These are phyloP conservation scores for Tricholoma sp. DNA, from an alignment of 768 basidiomycete species.

Conservation along the genomic window DNA sequence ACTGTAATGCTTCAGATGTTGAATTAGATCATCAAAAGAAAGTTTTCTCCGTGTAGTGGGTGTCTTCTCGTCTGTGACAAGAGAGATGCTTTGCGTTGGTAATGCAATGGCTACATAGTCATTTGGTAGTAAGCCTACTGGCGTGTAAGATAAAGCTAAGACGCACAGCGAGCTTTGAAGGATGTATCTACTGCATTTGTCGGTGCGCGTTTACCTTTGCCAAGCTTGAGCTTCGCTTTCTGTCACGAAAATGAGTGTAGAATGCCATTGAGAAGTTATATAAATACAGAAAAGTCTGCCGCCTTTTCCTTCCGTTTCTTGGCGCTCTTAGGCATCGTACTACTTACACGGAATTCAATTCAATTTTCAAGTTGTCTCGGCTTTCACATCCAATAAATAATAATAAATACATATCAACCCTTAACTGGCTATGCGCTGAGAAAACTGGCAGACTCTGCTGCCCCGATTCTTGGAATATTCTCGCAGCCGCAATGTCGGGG, in stretches of 20 bases:
- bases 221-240: constrained; percentile 97
- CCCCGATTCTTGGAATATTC: too few relatives aligned
- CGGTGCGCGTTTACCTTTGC: constrained; percentile 83
- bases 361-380: too few relatives aligned
- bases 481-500: not conserved
- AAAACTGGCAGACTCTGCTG: too few relatives aligned
- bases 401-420: not conserved
- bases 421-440: too few relatives aligned
- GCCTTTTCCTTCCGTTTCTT: constrained; percentile 86
- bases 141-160: constrained; percentile 4
- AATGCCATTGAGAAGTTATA: not conserved
- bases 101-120: constrained; percentile 71
- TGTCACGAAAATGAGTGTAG: constrained; percentile 25
- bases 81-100: constrained; percentile 74
- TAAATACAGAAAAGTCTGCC: constrained; percentile 75
- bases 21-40: constrained; percentile 69
- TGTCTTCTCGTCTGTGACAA: constrained; percentile 45
- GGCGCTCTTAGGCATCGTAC: constrained; percentile 70
- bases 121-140: constrained; percentile 4
- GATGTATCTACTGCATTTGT: constrained; percentile 92
- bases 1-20: constrained; percentile 82
- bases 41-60: constrained; percentile 77
- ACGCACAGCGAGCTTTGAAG: constrained; percentile 89
- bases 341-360: too few relatives aligned
- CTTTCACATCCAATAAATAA: not conserved